phyloP scores from a whole-genome alignment of 257 asterid genomes.

The Solanum medicagineum region DNA sequence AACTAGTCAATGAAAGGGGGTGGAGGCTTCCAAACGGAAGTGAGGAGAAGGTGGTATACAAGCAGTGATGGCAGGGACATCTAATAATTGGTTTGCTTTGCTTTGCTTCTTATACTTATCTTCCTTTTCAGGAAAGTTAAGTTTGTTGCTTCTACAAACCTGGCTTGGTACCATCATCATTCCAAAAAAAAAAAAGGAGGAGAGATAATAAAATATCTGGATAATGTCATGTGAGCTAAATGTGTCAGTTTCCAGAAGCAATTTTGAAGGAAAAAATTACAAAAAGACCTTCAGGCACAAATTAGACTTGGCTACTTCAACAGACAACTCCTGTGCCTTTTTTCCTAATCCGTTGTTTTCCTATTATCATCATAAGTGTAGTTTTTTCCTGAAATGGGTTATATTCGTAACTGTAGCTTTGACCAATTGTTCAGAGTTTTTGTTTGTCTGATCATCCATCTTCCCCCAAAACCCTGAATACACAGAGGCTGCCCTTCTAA shows the following conservation, averaged over 20 bases:
- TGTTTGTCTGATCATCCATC: not conserved
- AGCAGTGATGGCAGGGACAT: not conserved
- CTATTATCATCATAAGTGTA: not conserved
- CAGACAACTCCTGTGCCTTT: not conserved
- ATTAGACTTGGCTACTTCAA: not conserved
- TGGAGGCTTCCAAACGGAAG: not conserved
- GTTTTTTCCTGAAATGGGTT: not conserved
- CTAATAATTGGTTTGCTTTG: not conserved
- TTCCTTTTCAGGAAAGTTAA: not conserved
- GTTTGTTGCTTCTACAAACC: not conserved
- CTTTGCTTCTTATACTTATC: not conserved
- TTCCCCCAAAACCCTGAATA: not conserved
- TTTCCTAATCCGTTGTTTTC: not conserved
- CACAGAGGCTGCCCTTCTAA: not conserved
- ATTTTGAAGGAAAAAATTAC: not conserved
- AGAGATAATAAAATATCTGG: not conserved
- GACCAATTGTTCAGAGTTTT: not conserved
- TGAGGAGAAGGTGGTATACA: not conserved
- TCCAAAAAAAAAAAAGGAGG: not conserved
- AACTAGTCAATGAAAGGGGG: not conserved
- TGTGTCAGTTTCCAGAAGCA: not conserved
- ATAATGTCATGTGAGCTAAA: not conserved
- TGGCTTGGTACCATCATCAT: not conserved
- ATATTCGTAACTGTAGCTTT: not conserved
- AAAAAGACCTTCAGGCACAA: not conserved